Percentiles rank a stretch among this genome's conserved stretches.
Evolutionary conservation across 441 rosid genomes (phyloP).

Genomic region (Isatis lusitanica): DNA sequence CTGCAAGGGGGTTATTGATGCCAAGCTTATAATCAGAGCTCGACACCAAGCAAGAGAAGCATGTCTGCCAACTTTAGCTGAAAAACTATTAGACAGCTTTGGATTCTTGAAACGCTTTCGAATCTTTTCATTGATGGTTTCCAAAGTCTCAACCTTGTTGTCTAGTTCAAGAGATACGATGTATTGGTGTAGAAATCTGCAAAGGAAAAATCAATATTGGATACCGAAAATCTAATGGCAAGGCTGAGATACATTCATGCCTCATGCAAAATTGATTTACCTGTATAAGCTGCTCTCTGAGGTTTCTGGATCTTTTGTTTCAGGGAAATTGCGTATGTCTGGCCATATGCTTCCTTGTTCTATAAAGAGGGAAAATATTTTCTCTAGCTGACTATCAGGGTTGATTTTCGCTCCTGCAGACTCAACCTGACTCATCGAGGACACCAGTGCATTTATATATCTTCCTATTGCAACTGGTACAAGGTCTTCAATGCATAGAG

Average conservation of each 20-base stretch:
- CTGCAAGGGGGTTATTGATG: constrained; percentile 69
- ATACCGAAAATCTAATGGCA: background rate
- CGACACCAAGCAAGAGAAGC: constrained; percentile 97
- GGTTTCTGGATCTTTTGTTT: constrained; percentile 64
- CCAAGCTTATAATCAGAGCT: constrained; percentile 71
- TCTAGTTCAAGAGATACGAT: constrained; percentile 63
- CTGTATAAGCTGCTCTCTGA: constrained; percentile 85
- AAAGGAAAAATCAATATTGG: constrained; percentile 26
- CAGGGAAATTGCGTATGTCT: constrained; percentile 74
- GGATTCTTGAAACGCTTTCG: constrained; percentile 96
- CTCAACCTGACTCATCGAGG: constrained; percentile 59
- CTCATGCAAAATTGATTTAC: constrained; percentile 45
- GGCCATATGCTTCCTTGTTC: constrained; percentile 98
- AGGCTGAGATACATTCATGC: constrained; percentile 12
- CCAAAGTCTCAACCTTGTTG: constrained; percentile 81
- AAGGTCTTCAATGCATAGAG: constrained; percentile 92
- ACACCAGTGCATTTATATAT: constrained; percentile 71
- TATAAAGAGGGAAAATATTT: constrained; percentile 84
- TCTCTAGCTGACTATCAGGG: constrained; percentile 72
- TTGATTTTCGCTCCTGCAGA: constrained; percentile 41
- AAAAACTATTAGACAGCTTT: constrained; percentile 73
- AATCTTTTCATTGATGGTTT: constrained; percentile 83
- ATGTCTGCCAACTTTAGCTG: constrained; percentile 88
- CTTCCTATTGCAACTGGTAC: constrained; percentile 92
- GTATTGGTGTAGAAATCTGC: constrained; percentile 78